Evolutionary conservation across 805 yeast species (phyloP).

Genomic region (Groenewaldozyma tartarivorans): DNA sequence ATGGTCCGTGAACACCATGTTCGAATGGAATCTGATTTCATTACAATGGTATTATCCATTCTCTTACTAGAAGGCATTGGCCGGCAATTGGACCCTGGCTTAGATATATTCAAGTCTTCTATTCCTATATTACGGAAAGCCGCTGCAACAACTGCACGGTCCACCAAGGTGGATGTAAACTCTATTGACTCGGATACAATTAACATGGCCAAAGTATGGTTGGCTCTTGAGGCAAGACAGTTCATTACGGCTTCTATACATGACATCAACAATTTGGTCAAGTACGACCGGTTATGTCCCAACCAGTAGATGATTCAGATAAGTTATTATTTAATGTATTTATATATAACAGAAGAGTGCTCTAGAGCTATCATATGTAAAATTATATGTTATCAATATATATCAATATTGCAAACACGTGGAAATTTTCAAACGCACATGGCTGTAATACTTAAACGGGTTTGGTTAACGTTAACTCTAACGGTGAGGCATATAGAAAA

Average conservation of each 20-base stretch:
- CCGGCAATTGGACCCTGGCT: slow-evolving; percentile 81
- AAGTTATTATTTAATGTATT: too few species aligned
- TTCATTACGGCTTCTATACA: slow-evolving; percentile 74
- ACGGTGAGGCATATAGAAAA: too few species aligned
- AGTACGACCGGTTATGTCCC: slow-evolving; percentile 58
- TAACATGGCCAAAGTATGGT: slow-evolving; percentile 84
- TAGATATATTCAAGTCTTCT: slow-evolving; percentile 91
- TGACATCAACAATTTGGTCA: slow-evolving; percentile 49
- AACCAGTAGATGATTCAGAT: too few species aligned
- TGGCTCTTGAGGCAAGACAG: slow-evolving; percentile 80
- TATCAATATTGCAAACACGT: too few species aligned
- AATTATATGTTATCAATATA: too few species aligned
- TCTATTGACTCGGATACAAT: slow-evolving; percentile 39
- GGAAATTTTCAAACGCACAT: too few species aligned
- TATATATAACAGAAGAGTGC: too few species aligned
- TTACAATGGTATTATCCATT: slow-evolving; percentile 91
- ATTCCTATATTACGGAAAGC: slow-evolving; percentile 77
- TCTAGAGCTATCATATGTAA: too few species aligned
- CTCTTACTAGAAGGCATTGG: slow-evolving; percentile 90
- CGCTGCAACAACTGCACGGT: slow-evolving; percentile 29
- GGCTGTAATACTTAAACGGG: too few species aligned
- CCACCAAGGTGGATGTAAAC: slow-evolving; percentile 33
- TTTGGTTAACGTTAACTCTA: too few species aligned
- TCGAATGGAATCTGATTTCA: slow-evolving; percentile 94
- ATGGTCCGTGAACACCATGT: slow-evolving; percentile 96